A percentile compares a stretch with the other conserved stretches of the same genome.
These are phyloP conservation scores for Aspergillus sclerotialis DNA, from an alignment of 2,329 filamentous ascomycete genomes.

Conservation along the genomic window DNA sequence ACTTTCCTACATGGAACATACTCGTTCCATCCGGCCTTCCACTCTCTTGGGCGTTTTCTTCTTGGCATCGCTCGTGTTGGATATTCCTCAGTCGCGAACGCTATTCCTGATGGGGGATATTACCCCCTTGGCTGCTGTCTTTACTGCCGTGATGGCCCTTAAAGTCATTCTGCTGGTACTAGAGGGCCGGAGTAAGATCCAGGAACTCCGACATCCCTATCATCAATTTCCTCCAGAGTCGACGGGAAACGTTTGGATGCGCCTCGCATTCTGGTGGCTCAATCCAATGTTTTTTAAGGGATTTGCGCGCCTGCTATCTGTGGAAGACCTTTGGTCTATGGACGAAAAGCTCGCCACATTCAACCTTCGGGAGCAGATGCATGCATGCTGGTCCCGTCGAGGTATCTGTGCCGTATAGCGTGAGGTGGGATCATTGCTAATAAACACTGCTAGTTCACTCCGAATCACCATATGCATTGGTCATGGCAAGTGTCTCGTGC, in stretches of 20 bases:
- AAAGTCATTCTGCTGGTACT: slow-evolving; percentile 37
- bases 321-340: slow-evolving; percentile 15
- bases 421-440: too few relatives aligned
- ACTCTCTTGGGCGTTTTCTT: slow-evolving; percentile 32
- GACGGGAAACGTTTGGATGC: slow-evolving; percentile 19
- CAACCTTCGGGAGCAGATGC: not conserved
- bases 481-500: slow-evolving; percentile 1
- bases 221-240: slow-evolving; percentile 12
- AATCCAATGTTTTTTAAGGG: slow-evolving; percentile 21
- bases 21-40: slow-evolving; percentile 17
- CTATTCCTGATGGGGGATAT: slow-evolving; percentile 16
- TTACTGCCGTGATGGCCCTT: slow-evolving; percentile 29
- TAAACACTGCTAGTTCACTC: too few relatives aligned
- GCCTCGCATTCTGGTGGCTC: slow-evolving; percentile 31
- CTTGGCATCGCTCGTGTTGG: slow-evolving; percentile 34
- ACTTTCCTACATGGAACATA: slow-evolving; percentile 13
- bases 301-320: slow-evolving; percentile 12
- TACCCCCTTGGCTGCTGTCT: slow-evolving; percentile 24
- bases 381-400: not conserved
- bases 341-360: slow-evolving; percentile 3
- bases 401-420: too few relatives aligned
- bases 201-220: slow-evolving; percentile 9
- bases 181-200: slow-evolving; percentile 38
- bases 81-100: slow-evolving; percentile 35
- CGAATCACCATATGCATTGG: too few relatives aligned